Evolutionary conservation across 148 eudicot genomes (phyloP).

Genomic region (Cornus suecica): DNA sequence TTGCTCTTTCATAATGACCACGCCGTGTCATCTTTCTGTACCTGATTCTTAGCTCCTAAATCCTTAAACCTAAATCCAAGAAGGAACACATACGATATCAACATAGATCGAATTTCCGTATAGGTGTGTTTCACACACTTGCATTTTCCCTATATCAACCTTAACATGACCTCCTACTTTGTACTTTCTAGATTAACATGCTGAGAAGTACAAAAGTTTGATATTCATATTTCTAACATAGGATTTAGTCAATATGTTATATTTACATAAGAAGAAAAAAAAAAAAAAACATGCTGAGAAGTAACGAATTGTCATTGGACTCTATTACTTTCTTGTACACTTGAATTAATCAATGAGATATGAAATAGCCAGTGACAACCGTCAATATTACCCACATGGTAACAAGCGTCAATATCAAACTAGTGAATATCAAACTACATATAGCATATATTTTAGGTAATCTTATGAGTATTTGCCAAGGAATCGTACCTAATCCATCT

Average conservation of each 20-base stretch:
- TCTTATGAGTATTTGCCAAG: neutral
- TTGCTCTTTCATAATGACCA: too few species aligned
- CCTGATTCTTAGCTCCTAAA: too few species aligned
- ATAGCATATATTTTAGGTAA: neutral
- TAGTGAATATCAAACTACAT: neutral
- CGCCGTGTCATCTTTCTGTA: too few species aligned
- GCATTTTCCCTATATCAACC: too few species aligned
- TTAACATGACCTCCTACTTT: too few species aligned
- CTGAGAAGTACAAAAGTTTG: neutral
- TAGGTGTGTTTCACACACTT: neutral
- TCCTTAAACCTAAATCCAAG: too few species aligned
- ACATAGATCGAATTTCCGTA: neutral
- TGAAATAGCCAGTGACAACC: neutral
- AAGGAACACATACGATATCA: neutral
- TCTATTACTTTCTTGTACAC: neutral
- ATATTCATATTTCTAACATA: neutral
- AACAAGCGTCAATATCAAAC: neutral
- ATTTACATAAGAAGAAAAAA: neutral
- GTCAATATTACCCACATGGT: too few species aligned
- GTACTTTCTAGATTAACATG: neutral
- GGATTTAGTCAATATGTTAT: neutral
- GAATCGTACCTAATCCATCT: neutral
- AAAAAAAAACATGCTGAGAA: too few species aligned
- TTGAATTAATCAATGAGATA: neutral
- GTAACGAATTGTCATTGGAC: neutral